Evolutionary conservation across 179 eudicot genomes (phyloP).

Genomic region (Heliamphora pulchella): DNA sequence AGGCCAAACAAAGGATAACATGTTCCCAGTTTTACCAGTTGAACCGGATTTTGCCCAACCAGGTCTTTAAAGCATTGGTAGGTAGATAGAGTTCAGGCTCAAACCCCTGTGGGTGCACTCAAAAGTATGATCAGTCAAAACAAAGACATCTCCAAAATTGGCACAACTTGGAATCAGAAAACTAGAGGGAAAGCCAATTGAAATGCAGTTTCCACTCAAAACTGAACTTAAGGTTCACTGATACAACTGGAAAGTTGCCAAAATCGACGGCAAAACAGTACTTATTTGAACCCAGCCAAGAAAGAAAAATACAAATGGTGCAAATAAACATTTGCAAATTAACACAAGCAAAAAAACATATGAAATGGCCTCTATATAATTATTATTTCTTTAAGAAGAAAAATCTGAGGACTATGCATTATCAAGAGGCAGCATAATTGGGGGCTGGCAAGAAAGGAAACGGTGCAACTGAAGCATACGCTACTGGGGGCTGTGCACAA

Average conservation of each 20-base stretch:
- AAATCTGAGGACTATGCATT: background rate
- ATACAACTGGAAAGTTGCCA: background rate
- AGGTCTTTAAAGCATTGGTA: no score
- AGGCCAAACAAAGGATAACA: no score
- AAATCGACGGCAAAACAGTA: background rate
- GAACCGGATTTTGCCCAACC: no score
- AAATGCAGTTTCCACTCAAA: slow-evolving; percentile 3
- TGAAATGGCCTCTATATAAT: background rate
- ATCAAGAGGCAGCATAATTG: slow-evolving; percentile 25
- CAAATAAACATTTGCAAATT: background rate
- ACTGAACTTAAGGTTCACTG: background rate
- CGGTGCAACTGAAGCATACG: slow-evolving; percentile 89
- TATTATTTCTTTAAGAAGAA: background rate
- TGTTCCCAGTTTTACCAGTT: no score
- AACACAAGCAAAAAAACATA: background rate
- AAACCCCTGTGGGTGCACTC: no score
- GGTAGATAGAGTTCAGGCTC: no score
- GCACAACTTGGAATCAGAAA: no score
- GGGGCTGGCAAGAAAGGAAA: slow-evolving; percentile 96
- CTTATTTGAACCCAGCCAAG: background rate
- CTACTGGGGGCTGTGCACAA: slow-evolving; percentile 63
- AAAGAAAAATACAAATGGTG: background rate
- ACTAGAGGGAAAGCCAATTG: background rate
- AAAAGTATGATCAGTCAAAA: no score
- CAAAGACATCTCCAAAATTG: no score